Evolutionary conservation across 805 yeast genomes (phyloP), one percentile per base, ranked within the genome.

Genomic region (Isabelozyma heimii): DNA sequence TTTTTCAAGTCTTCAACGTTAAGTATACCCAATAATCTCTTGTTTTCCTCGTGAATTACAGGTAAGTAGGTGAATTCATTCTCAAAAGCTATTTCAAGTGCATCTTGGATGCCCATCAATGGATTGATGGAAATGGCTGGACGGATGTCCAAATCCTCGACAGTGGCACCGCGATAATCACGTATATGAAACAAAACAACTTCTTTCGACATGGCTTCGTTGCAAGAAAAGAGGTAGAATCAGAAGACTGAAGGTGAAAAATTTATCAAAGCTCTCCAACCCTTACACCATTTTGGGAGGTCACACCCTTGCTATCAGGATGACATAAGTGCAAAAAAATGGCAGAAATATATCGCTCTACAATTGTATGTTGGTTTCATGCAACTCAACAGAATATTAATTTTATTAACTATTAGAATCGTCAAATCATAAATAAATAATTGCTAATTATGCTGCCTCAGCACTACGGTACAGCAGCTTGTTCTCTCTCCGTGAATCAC

Each of bases 51-150:
- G 49, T 70, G 73, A 41, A 80, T 74, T 5, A 82, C 84, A 2
- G 85, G 85, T 45, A 81, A 69, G 56, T 71, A 75, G 9, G 81
- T 75, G 61, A 77, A 81, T 50, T 77, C 78, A 54, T 79, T 67
- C 58, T 82, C 86, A 50, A 69, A 80, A n/a, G 84, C 73, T 37
- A 80, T 65, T 53, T 80, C 84, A 33, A 79, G 63, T 9, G 85
- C 85, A 43, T 70, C 72, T n/a, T 62, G 64, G 37, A 82, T 61
- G 7, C 69, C 68, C 8, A 81, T 77, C 14, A 69, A 59, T 1
- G 84, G 83, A 44, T 72, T 70, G 28, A 82, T 76, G 9, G 83
- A 72, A 30, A 79, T 63, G 17, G 85, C 85, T 1, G 85, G 86
- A 40, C 77, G 76, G 44, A 80, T 72, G 59, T 81, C 83, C 51